phyloP scores from a whole-genome alignment of 306 rosid genomes.

The Trifolium repens region DNA sequence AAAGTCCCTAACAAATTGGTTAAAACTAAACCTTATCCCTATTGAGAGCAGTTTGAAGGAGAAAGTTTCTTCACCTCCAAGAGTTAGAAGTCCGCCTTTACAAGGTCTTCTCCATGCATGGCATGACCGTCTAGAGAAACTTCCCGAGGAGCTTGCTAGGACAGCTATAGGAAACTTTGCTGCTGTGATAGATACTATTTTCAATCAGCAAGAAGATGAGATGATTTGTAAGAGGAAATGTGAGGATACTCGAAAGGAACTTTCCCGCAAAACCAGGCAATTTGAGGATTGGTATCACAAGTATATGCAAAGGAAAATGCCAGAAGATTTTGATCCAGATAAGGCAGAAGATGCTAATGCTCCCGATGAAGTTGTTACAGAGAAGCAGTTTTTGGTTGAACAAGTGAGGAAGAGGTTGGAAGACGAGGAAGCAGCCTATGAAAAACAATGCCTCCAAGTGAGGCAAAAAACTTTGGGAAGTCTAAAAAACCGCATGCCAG shows the following conservation, averaged over 20 bases:
- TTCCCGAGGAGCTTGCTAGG: conserved; percentile 77
- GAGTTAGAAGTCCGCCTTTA: conserved; percentile 68
- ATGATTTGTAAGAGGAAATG: conserved; percentile 64
- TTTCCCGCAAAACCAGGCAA: conserved; percentile 65
- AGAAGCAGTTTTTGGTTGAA: conserved; percentile 65
- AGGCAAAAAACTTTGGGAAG: conserved; percentile 79
- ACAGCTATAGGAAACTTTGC: conserved; percentile 71
- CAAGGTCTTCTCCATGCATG: conserved; percentile 70
- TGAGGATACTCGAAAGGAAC: conserved; percentile 79
- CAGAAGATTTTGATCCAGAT: conserved; percentile 57
- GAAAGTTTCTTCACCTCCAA: conserved; percentile 94
- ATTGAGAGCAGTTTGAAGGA: conserved; percentile 89
- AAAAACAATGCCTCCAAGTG: conserved; percentile 66
- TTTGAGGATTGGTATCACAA: conserved; percentile 84
- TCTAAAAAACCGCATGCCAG: conserved; percentile 75
- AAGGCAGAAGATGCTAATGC: conserved; percentile 47
- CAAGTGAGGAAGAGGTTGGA: conserved; percentile 71
- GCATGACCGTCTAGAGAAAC: conserved; percentile 79
- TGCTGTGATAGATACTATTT: conserved; percentile 65
- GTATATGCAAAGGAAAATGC: conserved; percentile 58
- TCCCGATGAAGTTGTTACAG: conserved; percentile 53
- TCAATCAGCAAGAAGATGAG: conserved; percentile 71
- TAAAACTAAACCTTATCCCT: conserved; percentile 82
- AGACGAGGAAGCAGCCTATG: conserved; percentile 63
- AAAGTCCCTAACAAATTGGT: conserved; percentile 70